Evolutionary conservation across 2,329 filamentous ascomycete species (phyloP).

Genomic region (Neoascochyta sp.): DNA sequence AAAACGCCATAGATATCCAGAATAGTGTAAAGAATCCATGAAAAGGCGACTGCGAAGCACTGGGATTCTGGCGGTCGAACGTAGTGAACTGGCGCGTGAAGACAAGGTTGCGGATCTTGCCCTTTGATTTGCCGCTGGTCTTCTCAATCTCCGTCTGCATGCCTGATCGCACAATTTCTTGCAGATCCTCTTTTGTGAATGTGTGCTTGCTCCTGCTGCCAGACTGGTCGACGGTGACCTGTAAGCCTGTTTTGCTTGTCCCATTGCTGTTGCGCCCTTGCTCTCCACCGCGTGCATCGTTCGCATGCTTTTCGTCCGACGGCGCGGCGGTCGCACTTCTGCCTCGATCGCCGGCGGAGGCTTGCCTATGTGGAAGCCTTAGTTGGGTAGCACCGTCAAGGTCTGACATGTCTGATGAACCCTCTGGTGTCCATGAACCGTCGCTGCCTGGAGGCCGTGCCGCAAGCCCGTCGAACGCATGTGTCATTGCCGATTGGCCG

Average conservation of each 20-base stretch:
- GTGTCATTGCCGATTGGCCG: constrained; percentile 21
- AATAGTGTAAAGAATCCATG: constrained; percentile 78
- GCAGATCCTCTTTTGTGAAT: constrained; percentile 50
- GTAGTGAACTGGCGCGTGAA: constrained; percentile 71
- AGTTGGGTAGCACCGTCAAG: constrained; percentile 44
- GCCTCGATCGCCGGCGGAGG: constrained; percentile 34
- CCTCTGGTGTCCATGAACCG: constrained; percentile 28
- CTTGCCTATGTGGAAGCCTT: constrained; percentile 35
- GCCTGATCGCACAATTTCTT: constrained; percentile 44
- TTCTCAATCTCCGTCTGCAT: constrained; percentile 43
- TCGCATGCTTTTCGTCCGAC: constrained; percentile 27
- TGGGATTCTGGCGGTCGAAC: constrained; percentile 69
- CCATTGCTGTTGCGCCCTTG: too few species aligned
- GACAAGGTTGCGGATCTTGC: constrained; percentile 54
- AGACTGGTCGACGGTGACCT: constrained; percentile 47
- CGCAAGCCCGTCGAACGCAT: constrained; percentile 30
- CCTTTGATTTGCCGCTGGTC: constrained; percentile 34
- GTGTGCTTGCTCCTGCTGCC: constrained; percentile 47
- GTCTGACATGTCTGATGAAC: constrained; percentile 25
- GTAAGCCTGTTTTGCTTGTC: constrained; percentile 39
- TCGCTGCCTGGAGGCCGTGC: constrained; percentile 14
- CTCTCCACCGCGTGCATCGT: too few species aligned
- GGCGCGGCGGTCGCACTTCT: constrained; percentile 22
- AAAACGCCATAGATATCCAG: constrained; percentile 66
- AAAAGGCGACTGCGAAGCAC: constrained; percentile 64